Conservation (phyloP, 371 early-diverging fungal species). For the Mycotypha africana region DNA sequence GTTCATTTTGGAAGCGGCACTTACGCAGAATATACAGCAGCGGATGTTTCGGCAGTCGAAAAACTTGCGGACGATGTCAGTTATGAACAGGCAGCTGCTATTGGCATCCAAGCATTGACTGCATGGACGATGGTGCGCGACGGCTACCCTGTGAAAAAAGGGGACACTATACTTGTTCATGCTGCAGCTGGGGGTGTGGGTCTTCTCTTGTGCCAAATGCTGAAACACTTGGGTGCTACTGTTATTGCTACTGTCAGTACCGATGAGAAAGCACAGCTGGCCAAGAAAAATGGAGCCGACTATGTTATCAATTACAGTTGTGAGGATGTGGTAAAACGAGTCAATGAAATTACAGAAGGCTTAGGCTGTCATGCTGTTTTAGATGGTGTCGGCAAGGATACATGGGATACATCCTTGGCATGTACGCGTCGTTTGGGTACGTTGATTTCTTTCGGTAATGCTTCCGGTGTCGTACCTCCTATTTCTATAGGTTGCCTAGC, state of each 20-base stretch:
- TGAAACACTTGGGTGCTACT: slow-evolving; percentile 72
- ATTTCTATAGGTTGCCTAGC: slow-evolving; percentile 61
- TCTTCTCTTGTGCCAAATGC: slow-evolving; percentile 68
- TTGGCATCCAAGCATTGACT: slow-evolving; percentile 72
- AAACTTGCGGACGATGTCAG: slow-evolving; percentile 55
- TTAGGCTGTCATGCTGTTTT: slow-evolving; percentile 82
- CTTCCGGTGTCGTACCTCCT: slow-evolving; percentile 81
- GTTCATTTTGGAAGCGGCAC: slow-evolving; percentile 61
- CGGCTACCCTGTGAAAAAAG: slow-evolving; percentile 68
- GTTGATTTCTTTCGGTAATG: slow-evolving; percentile 90
- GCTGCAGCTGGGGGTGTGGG: slow-evolving; percentile 95
- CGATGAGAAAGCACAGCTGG: slow-evolving; percentile 74
- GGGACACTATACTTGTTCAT: slow-evolving; percentile 78
- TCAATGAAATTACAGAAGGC: slow-evolving; percentile 71
- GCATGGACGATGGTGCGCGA: slow-evolving; percentile 74
- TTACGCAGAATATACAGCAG: slow-evolving; percentile 80
- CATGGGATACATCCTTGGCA: slow-evolving; percentile 74
- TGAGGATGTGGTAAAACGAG: slow-evolving; percentile 60
- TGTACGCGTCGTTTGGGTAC: slow-evolving; percentile 75
- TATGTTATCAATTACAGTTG: slow-evolving; percentile 71
- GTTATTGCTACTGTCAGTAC: slow-evolving; percentile 91
- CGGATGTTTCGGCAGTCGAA: slow-evolving; percentile 31
- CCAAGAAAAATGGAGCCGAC: slow-evolving; percentile 70
- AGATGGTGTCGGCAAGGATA: slow-evolving; percentile 90
- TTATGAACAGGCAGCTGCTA: slow-evolving; percentile 64